Percentiles rank a stretch among this genome's conserved stretches.
These are phyloP conservation scores for Debaryomyces robertsiae DNA, from an alignment of 1,139 yeast species.

Conservation along the genomic window DNA sequence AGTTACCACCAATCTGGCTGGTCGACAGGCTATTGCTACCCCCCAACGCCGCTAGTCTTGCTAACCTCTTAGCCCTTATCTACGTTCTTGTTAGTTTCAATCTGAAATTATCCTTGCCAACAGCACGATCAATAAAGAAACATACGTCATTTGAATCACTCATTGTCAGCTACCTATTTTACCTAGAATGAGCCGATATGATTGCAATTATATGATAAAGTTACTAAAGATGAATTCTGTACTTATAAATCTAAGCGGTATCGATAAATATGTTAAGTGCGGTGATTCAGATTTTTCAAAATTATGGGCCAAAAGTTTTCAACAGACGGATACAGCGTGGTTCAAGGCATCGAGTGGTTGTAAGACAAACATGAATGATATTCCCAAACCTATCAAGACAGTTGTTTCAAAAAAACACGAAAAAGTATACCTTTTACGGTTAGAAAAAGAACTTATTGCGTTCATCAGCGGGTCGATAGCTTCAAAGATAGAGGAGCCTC, in stretches of 20 bases:
- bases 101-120: neutral
- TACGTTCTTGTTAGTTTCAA: slow-evolving; percentile 27
- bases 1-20: slow-evolving; percentile 1
- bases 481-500: slow-evolving; percentile 13
- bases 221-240: neutral
- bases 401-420: slow-evolving; percentile 54
- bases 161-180: slow-evolving; percentile 4
- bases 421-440: slow-evolving; percentile 51
- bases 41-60: slow-evolving; percentile 41
- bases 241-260: no score
- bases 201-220: slow-evolving; percentile 2
- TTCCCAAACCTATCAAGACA: slow-evolving; percentile 22
- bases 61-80: slow-evolving; percentile 60
- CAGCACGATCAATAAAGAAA: slow-evolving; percentile 9
- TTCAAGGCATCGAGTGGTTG: neutral
- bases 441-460: slow-evolving; percentile 51
- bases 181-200: slow-evolving; percentile 1
- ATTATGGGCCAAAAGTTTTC: slow-evolving; percentile 4
- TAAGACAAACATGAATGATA: slow-evolving; percentile 14
- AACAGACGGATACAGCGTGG: neutral
- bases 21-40: slow-evolving; percentile 9
- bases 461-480: slow-evolving; percentile 29
- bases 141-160: slow-evolving; percentile 17
- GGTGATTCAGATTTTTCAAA: slow-evolving; percentile 8
- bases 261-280: neutral